These are phyloP conservation scores for Agarophyton chilense DNA, from an alignment of 23 red algal genomes.

Conservation along the genomic window DNA sequence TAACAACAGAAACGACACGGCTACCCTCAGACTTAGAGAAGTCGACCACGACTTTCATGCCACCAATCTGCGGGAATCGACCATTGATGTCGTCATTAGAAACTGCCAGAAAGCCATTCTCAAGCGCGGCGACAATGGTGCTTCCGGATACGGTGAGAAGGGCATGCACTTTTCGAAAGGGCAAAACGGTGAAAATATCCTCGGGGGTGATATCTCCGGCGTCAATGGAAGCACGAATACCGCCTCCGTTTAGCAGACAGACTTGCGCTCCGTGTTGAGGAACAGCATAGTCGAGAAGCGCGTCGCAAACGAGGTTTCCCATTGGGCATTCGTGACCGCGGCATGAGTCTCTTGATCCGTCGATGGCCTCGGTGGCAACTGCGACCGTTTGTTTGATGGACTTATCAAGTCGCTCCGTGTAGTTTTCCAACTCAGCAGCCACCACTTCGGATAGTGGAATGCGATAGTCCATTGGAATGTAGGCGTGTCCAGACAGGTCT, in stretches of 20 bases:
- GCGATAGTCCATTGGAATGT: slow-evolving; percentile 31
- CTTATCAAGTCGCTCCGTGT: slow-evolving; percentile 4
- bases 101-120: slow-evolving; percentile 3
- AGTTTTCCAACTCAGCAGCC: not conserved
- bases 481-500: not conserved
- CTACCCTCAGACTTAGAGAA: not conserved
- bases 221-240: not conserved
- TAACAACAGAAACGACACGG: not conserved
- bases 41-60: not conserved
- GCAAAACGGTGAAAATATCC: slow-evolving; percentile 35
- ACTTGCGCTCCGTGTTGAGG: not conserved
- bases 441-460: not conserved
- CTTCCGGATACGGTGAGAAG: not conserved
- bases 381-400: slow-evolving; percentile 5
- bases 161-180: slow-evolving; percentile 37
- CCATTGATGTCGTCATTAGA: not conserved
- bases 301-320: slow-evolving; percentile 56
- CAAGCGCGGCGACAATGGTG: not conserved
- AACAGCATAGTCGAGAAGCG: slow-evolving; percentile 4
- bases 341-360: not conserved
- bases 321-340: slow-evolving; percentile 1
- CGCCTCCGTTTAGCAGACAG: slow-evolving; percentile 39
- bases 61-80: not conserved
- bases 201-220: slow-evolving; percentile 20
- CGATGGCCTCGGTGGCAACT: not conserved